Base-by-base conservation (phyloP, 2,329 filamentous ascomycete species). In the Aspergillus awamori region DNA sequence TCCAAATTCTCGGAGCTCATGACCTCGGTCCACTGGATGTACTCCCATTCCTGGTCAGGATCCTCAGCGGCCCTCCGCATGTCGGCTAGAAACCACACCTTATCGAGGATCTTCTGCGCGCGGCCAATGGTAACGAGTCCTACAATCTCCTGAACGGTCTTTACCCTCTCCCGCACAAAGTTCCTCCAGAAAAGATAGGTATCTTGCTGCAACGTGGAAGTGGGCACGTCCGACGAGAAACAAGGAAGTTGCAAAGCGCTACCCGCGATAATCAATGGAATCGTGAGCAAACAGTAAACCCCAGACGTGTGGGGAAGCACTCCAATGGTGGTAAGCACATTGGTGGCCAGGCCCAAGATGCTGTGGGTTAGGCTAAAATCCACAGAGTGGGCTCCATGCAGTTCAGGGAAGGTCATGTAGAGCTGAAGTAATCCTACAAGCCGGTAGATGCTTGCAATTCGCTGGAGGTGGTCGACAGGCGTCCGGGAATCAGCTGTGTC, bases 21-120 rank as follows among this genome's bases (percentile, higher is more conserved):
- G 13, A 57, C 54, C n/a, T 57, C 54, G 5, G 17, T 47, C 54
- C 54, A 57, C 7, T 57, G 54, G 11, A 49, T 28, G 33, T 38
- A 53, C 24, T 47, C 36, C 15, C 15, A 8, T 24, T 22, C 6
- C 48, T 17, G 17, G 4, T 17, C 36, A 17, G n/a, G 8, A 4
- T 2, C 20, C 38, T 33, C 13, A 6, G 51, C 41, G 13, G 45
- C 56, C 3, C 4, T 15, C 13, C 33, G 24, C 7, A 59, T 4
- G 28, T 47, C 56, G 10, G 49, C 28, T n/a, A 11, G 20, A 7
- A 36, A 38, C 60, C 56, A 62, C 4, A 62, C 60, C 36, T 36
- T 62, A 6, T 62, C 57, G 11, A 62, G 45, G 22, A 62, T 62
- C 13, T 59, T 57, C 51, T 20, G 22, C 11, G 30, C 60, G 11